Evolutionary conservation across 257 asterid species (phyloP), one percentile per base, ranked within the genome.

Genomic region (Fraxinus quadrangulata): DNA sequence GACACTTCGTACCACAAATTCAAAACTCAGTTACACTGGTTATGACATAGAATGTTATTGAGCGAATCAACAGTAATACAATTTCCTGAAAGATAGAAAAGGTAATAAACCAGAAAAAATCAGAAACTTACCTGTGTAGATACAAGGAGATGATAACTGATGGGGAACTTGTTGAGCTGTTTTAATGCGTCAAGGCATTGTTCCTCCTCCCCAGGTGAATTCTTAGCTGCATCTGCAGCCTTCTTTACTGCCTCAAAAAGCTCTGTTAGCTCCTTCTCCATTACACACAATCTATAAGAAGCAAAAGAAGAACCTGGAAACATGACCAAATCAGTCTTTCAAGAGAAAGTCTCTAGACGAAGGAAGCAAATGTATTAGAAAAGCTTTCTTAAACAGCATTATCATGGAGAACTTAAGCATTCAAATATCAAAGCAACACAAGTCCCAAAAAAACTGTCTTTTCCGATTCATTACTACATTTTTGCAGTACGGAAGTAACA

Each of bases 221-320:
- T 80, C 77, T 87, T 92, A 12, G 88, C 90, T 5, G 77, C 87
- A 78, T 91, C 97, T 2, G 97, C 98, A 34, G 98, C 94, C 83
- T 86, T 88, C 86, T 91, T 92, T 81, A 82, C 98, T 70, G 83
- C 80, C 85, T 95, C 97, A 16, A 88, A 95, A 63, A 93, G 90
- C 87, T 90, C 89, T 11, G 77, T 82, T 77, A 95, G 87, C 81
- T 95, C 99, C 86, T 89, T 93, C 89, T 95, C 97, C 98, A 95
- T 95, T 68, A 71, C 40, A 59, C 79, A 40, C 76, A 23, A 69
- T 76, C 77, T 80, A 71, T 59, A 72, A 71, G n/a, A 51, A 30
- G 40, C 28, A 81, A 78, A 78, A 75, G 75, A 73, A 31, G 6
- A 63, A 59, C 31, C 11, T 1, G 67, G n/a, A 71, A 72, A 74